Evolutionary conservation across 305 asterid genomes (phyloP).

Genomic region (Fraxinus floribunda): DNA sequence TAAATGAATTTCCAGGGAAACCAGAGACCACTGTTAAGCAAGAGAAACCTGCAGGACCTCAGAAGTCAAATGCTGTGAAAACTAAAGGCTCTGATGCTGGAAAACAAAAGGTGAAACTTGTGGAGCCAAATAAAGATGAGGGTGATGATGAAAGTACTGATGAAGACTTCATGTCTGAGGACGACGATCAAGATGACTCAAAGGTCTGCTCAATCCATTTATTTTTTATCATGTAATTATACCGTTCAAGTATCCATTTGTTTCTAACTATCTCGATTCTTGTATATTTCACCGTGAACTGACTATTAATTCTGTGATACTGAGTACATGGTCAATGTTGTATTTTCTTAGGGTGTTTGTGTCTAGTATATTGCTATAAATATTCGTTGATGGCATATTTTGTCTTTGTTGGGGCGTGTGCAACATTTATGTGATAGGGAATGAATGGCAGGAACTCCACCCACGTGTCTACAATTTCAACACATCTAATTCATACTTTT

Average conservation of each 20-base stretch:
- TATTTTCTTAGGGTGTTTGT: background rate
- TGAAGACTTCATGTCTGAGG: constrained; percentile 46
- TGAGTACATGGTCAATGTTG: background rate
- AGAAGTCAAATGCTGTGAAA: constrained; percentile 40
- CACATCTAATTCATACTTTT: background rate
- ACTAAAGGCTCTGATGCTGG: constrained; percentile 50
- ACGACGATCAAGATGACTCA: constrained; percentile 22
- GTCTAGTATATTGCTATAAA: background rate
- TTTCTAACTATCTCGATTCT: background rate
- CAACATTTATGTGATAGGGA: background rate
- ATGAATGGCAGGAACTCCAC: background rate
- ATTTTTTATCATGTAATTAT: background rate
- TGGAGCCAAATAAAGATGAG: constrained; percentile 49
- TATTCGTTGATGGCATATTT: background rate
- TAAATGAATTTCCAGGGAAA: constrained; percentile 37
- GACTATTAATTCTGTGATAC: background rate
- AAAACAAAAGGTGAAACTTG: constrained; percentile 68
- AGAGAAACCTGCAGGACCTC: constrained; percentile 48
- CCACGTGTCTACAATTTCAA: background rate
- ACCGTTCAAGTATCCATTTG: background rate
- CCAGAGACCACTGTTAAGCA: constrained; percentile 36
- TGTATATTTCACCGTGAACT: background rate
- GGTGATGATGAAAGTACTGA: constrained; percentile 45
- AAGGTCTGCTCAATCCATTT: background rate
- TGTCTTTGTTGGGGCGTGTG: background rate